Evolutionary conservation across 305 asterid genomes (phyloP), one percentile per base, ranked within the genome.

Genomic region (Ajuga reptans): DNA sequence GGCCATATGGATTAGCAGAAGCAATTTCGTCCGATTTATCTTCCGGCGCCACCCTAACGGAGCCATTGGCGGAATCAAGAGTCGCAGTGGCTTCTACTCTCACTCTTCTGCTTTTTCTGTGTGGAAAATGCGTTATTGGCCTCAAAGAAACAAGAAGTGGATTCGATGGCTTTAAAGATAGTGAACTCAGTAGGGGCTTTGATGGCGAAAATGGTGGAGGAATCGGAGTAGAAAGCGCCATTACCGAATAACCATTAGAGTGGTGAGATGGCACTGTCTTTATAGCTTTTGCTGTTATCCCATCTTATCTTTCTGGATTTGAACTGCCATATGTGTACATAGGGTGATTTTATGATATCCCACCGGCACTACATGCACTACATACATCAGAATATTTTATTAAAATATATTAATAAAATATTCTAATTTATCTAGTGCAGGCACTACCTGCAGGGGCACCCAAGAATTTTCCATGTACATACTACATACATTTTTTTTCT

Each of bases 31-130:
- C 79, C 39, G 72, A 75, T 61, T 60, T 69, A n/a, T 74, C 64
- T 46, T 21, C 61, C 17, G 65, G 36, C 3, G 84, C 72, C 27
- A 82, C 68, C 15, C 77, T 46, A 29, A 86, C 84, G 50, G 96
- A 75, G 33, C 99, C 99, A 80, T 93, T 93, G 55, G 79, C 77
- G 61, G 96, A 84, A 74, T 87, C 97, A 21, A 84, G 82, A 58
- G 86, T 74, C 12, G 86, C 90, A 59, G 89, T 72, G 24, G 99
- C 97, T 64, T 72, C 81, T 53, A 91, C 77, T 75, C 85, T 81
- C 24, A 77, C 52, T 43, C 67, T 74, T 68, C 67, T 66, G 17
- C 69, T 55, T 62, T 43, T 79, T 58, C 51, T 41, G 63, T 24
- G 59, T 45, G 59, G 66, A 63, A 34, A 69, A 34, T 77, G 64